These are phyloP conservation scores for Colletotrichum lentis DNA, from an alignment of 2,329 filamentous ascomycete species.

Conservation along the genomic window DNA sequence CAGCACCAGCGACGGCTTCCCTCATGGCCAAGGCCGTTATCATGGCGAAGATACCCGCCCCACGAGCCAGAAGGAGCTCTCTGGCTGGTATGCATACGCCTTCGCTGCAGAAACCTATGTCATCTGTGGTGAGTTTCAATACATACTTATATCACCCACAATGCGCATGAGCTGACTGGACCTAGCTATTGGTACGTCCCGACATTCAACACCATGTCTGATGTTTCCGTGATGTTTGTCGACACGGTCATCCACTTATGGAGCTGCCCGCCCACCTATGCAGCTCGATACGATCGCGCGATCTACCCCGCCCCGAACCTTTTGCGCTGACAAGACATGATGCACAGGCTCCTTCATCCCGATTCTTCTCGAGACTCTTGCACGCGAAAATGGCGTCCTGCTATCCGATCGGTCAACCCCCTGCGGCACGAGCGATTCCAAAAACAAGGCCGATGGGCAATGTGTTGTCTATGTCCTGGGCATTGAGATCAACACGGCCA, in stretches of 20 bases:
- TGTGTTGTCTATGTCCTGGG: conserved; percentile 87
- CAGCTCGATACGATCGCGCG: conserved; percentile 7
- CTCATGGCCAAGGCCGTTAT: conserved; percentile 62
- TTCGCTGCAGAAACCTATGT: conserved; percentile 98
- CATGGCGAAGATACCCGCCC: conserved; percentile 86
- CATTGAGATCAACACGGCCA: conserved; percentile 90
- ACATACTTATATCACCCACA: not conserved
- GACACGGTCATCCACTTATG: not conserved
- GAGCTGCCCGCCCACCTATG: not conserved
- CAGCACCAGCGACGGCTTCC: conserved; percentile 49
- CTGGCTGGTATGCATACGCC: conserved; percentile 95
- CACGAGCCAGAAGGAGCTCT: conserved; percentile 86
- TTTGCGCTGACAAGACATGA: conserved; percentile 27
- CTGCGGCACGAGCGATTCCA: conserved; percentile 72
- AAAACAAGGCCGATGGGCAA: conserved; percentile 63
- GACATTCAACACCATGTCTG: not conserved
- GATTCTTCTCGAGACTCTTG: conserved; percentile 91
- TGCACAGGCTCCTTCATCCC: conserved; percentile 86
- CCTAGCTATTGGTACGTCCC: conserved; percentile 44
- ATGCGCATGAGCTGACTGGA: conserved; percentile 21
- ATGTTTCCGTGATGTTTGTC: not conserved
- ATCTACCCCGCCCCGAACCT: not conserved
- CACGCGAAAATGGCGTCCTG: conserved; percentile 89
- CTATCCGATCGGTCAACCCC: conserved; percentile 78
- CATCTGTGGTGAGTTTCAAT: conserved; percentile 76